phyloP scores from a whole-genome alignment of 371 early-diverging fungal genomes.

The Haplosporangium sp. region DNA sequence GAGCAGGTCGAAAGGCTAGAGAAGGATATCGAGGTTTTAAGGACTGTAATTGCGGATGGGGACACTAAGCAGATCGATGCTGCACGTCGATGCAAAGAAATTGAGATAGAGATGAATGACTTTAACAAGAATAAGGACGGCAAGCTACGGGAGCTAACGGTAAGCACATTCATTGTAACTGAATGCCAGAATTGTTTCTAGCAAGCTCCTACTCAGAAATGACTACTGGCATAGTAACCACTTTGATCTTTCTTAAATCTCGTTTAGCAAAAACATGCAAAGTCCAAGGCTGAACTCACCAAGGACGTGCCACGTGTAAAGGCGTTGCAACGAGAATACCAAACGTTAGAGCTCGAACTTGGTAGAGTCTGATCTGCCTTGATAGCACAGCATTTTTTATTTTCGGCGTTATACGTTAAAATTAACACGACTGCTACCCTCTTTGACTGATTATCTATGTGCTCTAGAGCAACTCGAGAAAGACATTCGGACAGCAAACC shows the following conservation, averaged over 20 bases:
- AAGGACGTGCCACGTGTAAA: slow-evolving; percentile 67
- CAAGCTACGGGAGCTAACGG: slow-evolving; percentile 83
- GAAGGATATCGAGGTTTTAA: slow-evolving; percentile 61
- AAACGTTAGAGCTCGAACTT: slow-evolving; percentile 75
- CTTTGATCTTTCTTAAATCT: neutral
- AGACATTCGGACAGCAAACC: slow-evolving; percentile 67
- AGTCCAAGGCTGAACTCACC: slow-evolving; percentile 65
- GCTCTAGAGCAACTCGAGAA: slow-evolving; percentile 72
- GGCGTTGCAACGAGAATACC: slow-evolving; percentile 77
- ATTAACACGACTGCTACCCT: neutral
- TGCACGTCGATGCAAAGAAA: slow-evolving; percentile 57
- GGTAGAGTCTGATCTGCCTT: slow-evolving; percentile 51
- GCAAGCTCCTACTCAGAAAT: too few relatives aligned
- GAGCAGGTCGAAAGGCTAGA: slow-evolving; percentile 50
- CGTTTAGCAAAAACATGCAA: slow-evolving; percentile 66
- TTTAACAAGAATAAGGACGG: slow-evolving; percentile 85
- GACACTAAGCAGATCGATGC: slow-evolving; percentile 59
- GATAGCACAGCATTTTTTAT: too few relatives aligned
- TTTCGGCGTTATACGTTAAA: neutral
- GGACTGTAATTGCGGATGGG: slow-evolving; percentile 56
- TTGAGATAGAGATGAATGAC: slow-evolving; percentile 92
- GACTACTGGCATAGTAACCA: too few relatives aligned
- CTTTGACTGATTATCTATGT: neutral
- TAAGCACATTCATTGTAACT: slow-evolving; percentile 24
- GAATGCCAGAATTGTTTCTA: too few relatives aligned